phyloP scores from a whole-genome alignment of 139 green algal genomes.

The Chlamydomonas asymmetrica region DNA sequence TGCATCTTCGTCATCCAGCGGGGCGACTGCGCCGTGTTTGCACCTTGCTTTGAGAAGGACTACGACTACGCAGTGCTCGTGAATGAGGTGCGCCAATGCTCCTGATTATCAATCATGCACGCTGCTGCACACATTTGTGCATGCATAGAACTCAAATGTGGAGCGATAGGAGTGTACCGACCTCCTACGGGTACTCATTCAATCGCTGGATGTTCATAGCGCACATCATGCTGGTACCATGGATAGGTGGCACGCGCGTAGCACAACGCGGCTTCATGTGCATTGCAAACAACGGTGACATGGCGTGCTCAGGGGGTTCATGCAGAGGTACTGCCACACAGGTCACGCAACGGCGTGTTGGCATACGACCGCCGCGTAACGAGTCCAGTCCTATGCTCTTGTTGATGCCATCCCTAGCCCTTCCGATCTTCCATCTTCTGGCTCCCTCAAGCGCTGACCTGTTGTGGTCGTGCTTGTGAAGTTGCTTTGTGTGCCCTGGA shows the following conservation, averaged over 20 bases:
- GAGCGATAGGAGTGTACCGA: not conserved
- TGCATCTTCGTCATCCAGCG: slow-evolving; percentile 65
- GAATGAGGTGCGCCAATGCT: slow-evolving; percentile 2
- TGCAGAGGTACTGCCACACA: too few species aligned
- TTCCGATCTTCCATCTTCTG: not conserved
- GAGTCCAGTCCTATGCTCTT: not conserved
- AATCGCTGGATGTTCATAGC: not conserved
- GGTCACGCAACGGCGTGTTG: too few species aligned
- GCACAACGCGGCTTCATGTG: too few species aligned
- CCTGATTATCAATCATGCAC: not conserved
- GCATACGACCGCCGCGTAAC: too few species aligned
- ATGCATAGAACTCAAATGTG: not conserved
- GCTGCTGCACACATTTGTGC: not conserved
- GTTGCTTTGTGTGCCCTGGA: not conserved
- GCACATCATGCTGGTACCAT: not conserved
- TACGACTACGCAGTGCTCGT: slow-evolving; percentile 49
- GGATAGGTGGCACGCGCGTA: too few species aligned
- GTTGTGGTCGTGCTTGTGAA: not conserved
- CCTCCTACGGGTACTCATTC: not conserved
- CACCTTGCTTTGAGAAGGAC: slow-evolving; percentile 56
- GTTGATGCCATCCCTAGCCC: not conserved
- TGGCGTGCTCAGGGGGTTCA: too few species aligned
- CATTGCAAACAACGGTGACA: too few species aligned
- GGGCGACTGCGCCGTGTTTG: slow-evolving; percentile 57
- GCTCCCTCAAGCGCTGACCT: not conserved